Base-by-base conservation (phyloP, 345 rosid genomes). In the Eucalyptus regnans region DNA sequence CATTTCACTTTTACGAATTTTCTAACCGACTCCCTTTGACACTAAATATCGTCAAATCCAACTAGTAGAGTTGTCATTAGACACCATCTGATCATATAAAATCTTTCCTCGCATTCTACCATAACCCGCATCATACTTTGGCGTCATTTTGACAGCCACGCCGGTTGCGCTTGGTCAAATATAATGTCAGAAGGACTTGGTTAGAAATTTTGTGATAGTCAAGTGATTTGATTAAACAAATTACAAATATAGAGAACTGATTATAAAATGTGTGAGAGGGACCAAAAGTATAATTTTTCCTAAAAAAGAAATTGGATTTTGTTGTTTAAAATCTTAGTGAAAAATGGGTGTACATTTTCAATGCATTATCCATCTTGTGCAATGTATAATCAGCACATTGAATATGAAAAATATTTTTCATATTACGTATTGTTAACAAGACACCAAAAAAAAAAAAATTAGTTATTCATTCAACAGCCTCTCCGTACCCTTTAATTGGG, bases 21-120 rank as follows among this genome's bases (percentile, higher is more conserved):
- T 23, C 29, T 56, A 56, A 4, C 22, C 12, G 6, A 56, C 12
- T 23, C 62, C 29, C 62, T 56, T 23, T 8, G 29, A 56, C 29
- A 23, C 29, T 23, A 56, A 56, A 56, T 56, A 23, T 23, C 29
- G 0, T 1, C 62, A 56, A 23, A 23, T 56, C 62, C 0, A 20
- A 0, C 0, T 52, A 20, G 25, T 0, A 52, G 10, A 52, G 25
- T 20, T 1, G 25, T 52, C 58, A 20, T 20, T 52, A 52, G 25
- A 20, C 2, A 7, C 0, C 9, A 0, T 18, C 4, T 7, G 0
- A 1, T 18, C 8, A 52, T 20, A 52, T 12, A 8, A 56, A 56
- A 23, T 22, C 6, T 22, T 22, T 56, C 12, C 1, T 9, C 10
- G 0, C 10, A 0, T 18, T 52, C 25, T 52, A 18, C 0, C 25